These are phyloP conservation scores for Lactarius sanguifluus DNA, from an alignment of 768 basidiomycete genomes.

Conservation along the genomic window DNA sequence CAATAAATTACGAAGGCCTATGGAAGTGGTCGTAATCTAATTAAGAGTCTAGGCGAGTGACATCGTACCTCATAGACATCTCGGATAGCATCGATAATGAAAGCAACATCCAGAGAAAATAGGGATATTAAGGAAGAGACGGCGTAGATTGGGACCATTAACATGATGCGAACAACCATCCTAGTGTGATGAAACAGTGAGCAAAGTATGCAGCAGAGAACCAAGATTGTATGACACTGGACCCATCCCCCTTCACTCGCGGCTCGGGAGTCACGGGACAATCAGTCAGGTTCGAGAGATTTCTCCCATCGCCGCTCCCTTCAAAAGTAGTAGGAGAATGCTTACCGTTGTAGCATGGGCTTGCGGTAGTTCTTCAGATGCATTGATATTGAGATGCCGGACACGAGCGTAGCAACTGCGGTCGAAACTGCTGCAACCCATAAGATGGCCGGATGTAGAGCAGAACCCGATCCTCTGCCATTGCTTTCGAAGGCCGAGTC, in stretches of 20 bases:
- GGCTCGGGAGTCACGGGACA: neutral
- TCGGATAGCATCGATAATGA: slow-evolving; percentile 91
- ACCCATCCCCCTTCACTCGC: neutral
- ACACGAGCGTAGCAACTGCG: slow-evolving; percentile 67
- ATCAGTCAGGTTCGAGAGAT: neutral
- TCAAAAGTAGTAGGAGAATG: neutral
- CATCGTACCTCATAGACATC: slow-evolving; percentile 89
- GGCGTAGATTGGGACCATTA: slow-evolving; percentile 95
- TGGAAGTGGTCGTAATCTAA: neutral
- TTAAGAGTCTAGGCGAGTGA: neutral
- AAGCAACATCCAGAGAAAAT: slow-evolving; percentile 91
- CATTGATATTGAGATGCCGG: slow-evolving; percentile 70
- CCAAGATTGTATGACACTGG: neutral
- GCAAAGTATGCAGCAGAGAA: neutral
- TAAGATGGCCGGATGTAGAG: slow-evolving; percentile 53
- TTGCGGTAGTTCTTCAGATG: slow-evolving; percentile 88
- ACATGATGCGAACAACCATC: slow-evolving; percentile 92
- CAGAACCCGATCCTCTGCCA: slow-evolving; percentile 52
- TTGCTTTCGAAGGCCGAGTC: neutral
- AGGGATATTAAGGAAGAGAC: slow-evolving; percentile 89
- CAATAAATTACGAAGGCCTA: slow-evolving; percentile 95
- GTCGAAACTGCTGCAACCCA: slow-evolving; percentile 62
- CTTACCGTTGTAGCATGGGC: slow-evolving; percentile 73
- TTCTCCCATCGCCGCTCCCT: neutral
- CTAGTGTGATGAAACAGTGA: slow-evolving; percentile 40